These are phyloP conservation scores for Euphorbia schlechtendalii DNA, from an alignment of 441 rosid species.

Conservation along the genomic window DNA sequence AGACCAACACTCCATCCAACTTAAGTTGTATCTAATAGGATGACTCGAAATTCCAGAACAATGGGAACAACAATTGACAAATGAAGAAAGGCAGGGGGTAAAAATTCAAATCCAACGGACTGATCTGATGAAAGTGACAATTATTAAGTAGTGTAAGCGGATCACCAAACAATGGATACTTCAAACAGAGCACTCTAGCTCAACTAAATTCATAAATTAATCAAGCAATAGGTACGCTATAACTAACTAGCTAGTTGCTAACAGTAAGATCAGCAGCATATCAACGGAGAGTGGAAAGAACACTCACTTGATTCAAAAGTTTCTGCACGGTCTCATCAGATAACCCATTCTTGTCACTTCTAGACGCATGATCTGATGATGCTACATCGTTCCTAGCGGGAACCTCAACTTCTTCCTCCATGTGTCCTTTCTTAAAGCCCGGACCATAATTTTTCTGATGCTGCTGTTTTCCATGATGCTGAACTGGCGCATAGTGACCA, in stretches of 20 bases:
- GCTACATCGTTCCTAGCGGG: conserved; percentile 23
- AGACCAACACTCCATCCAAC: background rate
- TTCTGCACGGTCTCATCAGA: conserved; percentile 65
- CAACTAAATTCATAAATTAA: background rate
- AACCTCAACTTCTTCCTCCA: conserved; percentile 34
- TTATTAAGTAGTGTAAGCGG: too few species aligned
- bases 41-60: background rate
- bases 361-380: conserved; percentile 17
- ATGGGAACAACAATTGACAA: too few species aligned
- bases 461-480: conserved; percentile 24
- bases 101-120: too few species aligned
- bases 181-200: background rate
- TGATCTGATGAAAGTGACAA: too few species aligned
- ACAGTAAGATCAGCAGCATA: background rate
- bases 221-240: conserved; percentile 1
- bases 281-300: background rate
- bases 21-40: background rate
- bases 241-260: background rate
- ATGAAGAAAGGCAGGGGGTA: too few species aligned
- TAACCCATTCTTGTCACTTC: conserved; percentile 32
- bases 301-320: conserved; percentile 69
- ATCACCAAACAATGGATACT: background rate
- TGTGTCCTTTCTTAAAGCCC: conserved; percentile 16
- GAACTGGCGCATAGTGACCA: background rate
- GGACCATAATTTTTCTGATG: conserved; percentile 30